A percentile compares a stretch with the other conserved stretches of the same genome.
These are phyloP conservation scores for Fusarium longipes DNA, from an alignment of 2,329 filamentous ascomycete species.

Conservation along the genomic window DNA sequence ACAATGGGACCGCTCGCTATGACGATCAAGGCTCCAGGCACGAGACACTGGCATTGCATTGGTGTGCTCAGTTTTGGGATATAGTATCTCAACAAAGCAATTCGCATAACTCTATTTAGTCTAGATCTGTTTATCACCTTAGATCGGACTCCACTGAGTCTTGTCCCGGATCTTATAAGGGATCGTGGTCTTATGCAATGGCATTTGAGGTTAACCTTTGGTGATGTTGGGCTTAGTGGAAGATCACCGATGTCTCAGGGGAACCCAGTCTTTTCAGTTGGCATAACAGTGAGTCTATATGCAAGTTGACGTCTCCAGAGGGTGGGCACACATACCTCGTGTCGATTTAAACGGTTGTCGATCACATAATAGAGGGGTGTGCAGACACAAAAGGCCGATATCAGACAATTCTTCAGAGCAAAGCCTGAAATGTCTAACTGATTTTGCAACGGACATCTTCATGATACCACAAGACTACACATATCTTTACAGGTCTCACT, in stretches of 20 bases:
- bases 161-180: conserved; percentile 1
- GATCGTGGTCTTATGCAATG: neutral
- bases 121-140: neutral
- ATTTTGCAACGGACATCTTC: neutral
- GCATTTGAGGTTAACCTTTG: neutral
- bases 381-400: neutral
- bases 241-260: conserved; percentile 3
- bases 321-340: neutral
- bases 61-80: conserved; percentile 1
- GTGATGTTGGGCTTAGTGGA: neutral
- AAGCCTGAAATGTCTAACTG: neutral
- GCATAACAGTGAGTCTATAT: conserved; percentile 1
- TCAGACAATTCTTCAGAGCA: neutral
- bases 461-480: neutral
- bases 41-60: conserved; percentile 1
- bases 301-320: neutral
- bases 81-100: neutral
- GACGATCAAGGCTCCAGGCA: conserved; percentile 14
- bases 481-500: too few relatives aligned
- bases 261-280: conserved; percentile 7
- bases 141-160: conserved; percentile 2
- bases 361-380: neutral
- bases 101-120: conserved; percentile 1
- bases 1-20: conserved; percentile 13
- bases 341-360: neutral